Base-by-base conservation (phyloP, 2,329 filamentous ascomycete species). In the Cladosporium sp. region DNA sequence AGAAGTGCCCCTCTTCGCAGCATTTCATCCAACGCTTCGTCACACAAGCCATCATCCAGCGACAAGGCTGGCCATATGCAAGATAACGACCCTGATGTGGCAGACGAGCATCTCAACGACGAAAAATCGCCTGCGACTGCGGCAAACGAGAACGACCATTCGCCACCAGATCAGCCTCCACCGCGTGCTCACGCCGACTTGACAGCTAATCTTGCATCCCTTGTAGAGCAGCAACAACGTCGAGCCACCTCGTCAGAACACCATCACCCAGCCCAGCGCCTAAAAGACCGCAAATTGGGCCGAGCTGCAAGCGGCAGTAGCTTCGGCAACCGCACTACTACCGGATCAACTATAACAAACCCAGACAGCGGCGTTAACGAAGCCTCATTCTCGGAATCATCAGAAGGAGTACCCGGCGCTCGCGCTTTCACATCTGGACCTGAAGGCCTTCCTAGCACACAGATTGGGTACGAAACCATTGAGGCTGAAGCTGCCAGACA, bases 381-480 rank as follows among this genome's bases (percentile, higher is more conserved):
- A 3, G 27, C 30, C 12, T 40, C 29, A 8, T 49, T 49, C 27
- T 40, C 38, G 7, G 46, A 49, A 8, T 40, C 38, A 3, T 16
- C 29, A 5, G 46, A 49, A 27, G 5, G 9, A 27, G 18, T 6
- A 38, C 13, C 9, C 18, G 18, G 36, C 36, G 12, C 36, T 15
- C 13, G 20, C 36, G n/a, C 36, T 5, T 4, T 38, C 15, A 12
- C 16, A 9, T 38, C 36, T 48, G 49, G 53, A 22, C 36, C 38
- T 15, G 36, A 39, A 27, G 36, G 39, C 5, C 56, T 61, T 12
- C 59, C 59, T 7, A 59, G 64, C 45, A 67, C 66, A 38, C 64
- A 68, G 53, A 58, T 69, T 16, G 64, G 60, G 1, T 69, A 69
- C 42, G 65, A 67, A 19, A 60, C 56, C 0, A 57, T 59, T 12